These are phyloP conservation scores for Volutella citrinella DNA, from an alignment of 2,329 filamentous ascomycete genomes.

Conservation along the genomic window DNA sequence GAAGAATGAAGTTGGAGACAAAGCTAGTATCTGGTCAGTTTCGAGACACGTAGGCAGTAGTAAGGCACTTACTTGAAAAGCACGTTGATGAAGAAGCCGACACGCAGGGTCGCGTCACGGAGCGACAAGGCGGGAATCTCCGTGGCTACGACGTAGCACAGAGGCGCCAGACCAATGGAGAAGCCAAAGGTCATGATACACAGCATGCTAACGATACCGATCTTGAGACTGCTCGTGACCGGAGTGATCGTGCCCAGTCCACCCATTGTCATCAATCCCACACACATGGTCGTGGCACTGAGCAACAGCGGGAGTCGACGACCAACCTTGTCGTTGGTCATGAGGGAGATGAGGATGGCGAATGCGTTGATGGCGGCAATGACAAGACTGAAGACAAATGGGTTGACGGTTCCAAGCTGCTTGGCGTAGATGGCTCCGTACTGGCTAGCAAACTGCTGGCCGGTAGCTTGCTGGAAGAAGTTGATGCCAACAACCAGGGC, in stretches of 20 bases:
- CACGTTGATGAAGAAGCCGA: background rate
- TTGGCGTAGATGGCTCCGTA: conserved; percentile 25
- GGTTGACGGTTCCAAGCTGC: background rate
- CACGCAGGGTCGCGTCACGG: background rate
- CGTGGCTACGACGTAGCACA: background rate
- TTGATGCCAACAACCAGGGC: conserved; percentile 21
- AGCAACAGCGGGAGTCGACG: background rate
- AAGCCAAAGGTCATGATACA: conserved; percentile 1
- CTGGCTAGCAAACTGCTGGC: conserved; percentile 23
- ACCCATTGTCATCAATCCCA: background rate
- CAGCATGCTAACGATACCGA: background rate
- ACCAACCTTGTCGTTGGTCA: background rate
- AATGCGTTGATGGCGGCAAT: background rate
- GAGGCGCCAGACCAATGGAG: no score
- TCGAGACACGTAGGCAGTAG: no score
- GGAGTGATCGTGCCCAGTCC: background rate
- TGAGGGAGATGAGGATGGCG: background rate
- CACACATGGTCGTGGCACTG: background rate
- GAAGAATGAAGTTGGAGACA: no score
- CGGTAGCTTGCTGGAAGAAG: conserved; percentile 27
- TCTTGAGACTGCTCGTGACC: background rate
- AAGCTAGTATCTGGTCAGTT: no score
- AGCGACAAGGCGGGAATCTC: background rate
- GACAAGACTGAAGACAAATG: background rate
- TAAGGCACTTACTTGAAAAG: conserved; percentile 1